These are phyloP conservation scores for Blastobotrys chiropterorum DNA, from an alignment of 805 yeast species.

Conservation along the genomic window DNA sequence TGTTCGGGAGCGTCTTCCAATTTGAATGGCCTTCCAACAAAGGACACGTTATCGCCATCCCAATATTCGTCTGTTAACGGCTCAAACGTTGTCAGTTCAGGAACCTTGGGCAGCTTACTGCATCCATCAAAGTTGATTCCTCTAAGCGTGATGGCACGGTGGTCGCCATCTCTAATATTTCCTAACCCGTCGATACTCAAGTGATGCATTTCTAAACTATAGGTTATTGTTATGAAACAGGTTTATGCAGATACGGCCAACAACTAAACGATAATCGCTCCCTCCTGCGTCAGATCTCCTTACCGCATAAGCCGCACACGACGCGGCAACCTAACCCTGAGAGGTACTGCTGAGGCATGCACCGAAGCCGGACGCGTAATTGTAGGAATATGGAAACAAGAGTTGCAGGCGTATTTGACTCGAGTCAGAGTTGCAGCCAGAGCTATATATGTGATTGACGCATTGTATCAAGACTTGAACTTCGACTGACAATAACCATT, in stretches of 20 bases:
- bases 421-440: too few species aligned
- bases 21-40: slow-evolving; percentile 75
- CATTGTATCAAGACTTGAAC: too few species aligned
- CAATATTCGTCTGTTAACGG: slow-evolving; percentile 38
- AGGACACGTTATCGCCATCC: slow-evolving; percentile 65
- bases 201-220: not conserved
- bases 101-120: slow-evolving; percentile 60
- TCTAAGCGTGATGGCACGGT: slow-evolving; percentile 54
- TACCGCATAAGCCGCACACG: not conserved
- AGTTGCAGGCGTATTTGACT: too few species aligned
- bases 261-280: too few species aligned
- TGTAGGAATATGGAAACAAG: too few species aligned
- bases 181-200: slow-evolving; percentile 40
- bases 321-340: not conserved
- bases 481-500: too few species aligned
- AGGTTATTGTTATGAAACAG: too few species aligned
- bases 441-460: too few species aligned
- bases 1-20: slow-evolving; percentile 66
- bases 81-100: slow-evolving; percentile 37
- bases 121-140: slow-evolving; percentile 80
- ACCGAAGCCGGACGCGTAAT: too few species aligned
- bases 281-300: too few species aligned
- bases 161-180: slow-evolving; percentile 47
- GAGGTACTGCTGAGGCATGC: too few species aligned
- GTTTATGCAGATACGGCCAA: too few species aligned